These are phyloP conservation scores for Afroboletus lepidellus DNA, from an alignment of 1,284 basidiomycete species.

Conservation along the genomic window DNA sequence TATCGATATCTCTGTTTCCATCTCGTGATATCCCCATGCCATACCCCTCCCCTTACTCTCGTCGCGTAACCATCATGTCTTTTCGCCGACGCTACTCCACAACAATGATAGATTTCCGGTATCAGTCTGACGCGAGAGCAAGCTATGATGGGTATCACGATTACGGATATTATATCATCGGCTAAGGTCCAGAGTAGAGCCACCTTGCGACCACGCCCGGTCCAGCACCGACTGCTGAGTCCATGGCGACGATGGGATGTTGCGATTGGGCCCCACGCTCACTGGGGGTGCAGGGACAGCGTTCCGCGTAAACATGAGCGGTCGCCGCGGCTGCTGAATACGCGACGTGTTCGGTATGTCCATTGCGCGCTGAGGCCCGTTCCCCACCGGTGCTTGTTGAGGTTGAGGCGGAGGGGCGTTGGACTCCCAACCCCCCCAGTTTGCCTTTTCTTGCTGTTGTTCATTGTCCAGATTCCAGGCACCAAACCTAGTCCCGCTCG, in stretches of 20 bases:
- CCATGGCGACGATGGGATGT: slow-evolving; percentile 27
- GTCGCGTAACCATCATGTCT: slow-evolving; percentile 4
- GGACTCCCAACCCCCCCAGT: slow-evolving; percentile 33
- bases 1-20: slow-evolving; percentile 26
- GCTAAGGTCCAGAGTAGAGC: slow-evolving; percentile 40
- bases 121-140: background rate
- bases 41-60: background rate
- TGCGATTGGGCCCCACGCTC: slow-evolving; percentile 27
- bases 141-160: slow-evolving; percentile 11
- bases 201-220: slow-evolving; percentile 38
- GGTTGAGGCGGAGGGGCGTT: slow-evolving; percentile 23
- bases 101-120: slow-evolving; percentile 16
- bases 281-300: slow-evolving; percentile 39
- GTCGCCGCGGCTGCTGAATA: slow-evolving; percentile 45
- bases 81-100: background rate
- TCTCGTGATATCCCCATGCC: slow-evolving; percentile 23
- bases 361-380: slow-evolving; percentile 41
- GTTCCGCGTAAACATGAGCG: slow-evolving; percentile 41
- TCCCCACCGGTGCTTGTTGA: slow-evolving; percentile 27
- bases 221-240: slow-evolving; percentile 35
- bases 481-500: slow-evolving; percentile 24
- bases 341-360: slow-evolving; percentile 50
- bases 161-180: slow-evolving; percentile 24
- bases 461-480: slow-evolving; percentile 31
- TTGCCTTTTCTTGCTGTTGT: slow-evolving; percentile 18